Evolutionary conservation across 1,284 basidiomycete species (phyloP), one percentile per base, ranked within the genome.

Genomic region (Irpex lacteus): DNA sequence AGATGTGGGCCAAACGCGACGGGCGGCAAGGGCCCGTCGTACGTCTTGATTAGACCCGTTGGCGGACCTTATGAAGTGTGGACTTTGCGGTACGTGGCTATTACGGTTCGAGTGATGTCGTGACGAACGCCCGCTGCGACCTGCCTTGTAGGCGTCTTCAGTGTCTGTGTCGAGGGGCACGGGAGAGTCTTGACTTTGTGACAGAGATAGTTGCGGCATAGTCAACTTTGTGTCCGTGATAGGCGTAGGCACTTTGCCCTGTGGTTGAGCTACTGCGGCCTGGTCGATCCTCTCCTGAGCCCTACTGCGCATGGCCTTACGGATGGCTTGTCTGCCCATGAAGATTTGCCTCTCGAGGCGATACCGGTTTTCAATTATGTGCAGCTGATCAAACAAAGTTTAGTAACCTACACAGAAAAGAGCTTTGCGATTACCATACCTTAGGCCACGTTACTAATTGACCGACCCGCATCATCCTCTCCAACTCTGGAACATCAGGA

Each of bases 371-470:
- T 91, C 86, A 61, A 97, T 93, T 85, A 98, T 97, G 70, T 94
- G 94, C 9, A 96, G 77, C 94, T 95, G 67, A 9, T 50, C 8
- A 9, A 15, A 11, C 15, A 37, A 36, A 26, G 37, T 8, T 36
- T 56, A 11, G 26, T 21, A 6, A 32, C 6, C 26, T 56, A 3
- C 32, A 18, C n/a, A 57, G 37, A 50, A 13, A 60, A 52, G 49
- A 50, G 18, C n/a, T n/a, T 36, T n/a, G 13, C 67, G 77, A 62
- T 26, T 44, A 26, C 37, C 52, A 55, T 68, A 96, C 91, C 79
- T 96, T 96, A 0, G 96, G 96, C 94, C 94, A 98, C 19, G 96
- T 91, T n/a, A 94, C 95, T n/a, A 87, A 75, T 76, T 97, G 83
- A 3, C 96, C 96, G 2, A 95, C 91, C 61, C 81, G 79, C 66